Base-by-base conservation (phyloP, 768 basidiomycete species). In the Lactarius hatsudake region DNA sequence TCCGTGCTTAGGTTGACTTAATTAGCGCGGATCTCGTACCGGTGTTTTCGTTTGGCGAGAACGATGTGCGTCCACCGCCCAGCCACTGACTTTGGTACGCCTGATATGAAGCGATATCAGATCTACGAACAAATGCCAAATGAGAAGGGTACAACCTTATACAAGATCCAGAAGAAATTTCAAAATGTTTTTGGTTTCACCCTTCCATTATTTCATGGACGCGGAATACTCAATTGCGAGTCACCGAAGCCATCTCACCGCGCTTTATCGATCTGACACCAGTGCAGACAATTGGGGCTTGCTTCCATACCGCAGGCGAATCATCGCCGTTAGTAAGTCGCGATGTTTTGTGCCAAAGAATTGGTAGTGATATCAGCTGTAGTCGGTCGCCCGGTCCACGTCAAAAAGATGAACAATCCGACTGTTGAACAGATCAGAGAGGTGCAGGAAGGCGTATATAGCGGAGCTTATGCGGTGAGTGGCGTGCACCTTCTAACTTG, bases 71-170 rank as follows among this genome's bases (percentile, higher is more conserved):
- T 82, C 10, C 51, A 36, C 5, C 18, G 34, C 34, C 23, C 23
- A 26, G 51, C 34, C 60, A 8, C 18, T 65, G 34, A 61, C 69
- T 68, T 60, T 59, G 13, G 30, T 20, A 23, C 38, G 26, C 2
- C 36, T 48, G 12, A 30, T 13, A 26, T 40, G 4, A 26, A 42
- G n/a, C 28, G 23, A 28, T 9, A 45, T 7, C 73, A 98, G 95
- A 97, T 99, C 61, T 99, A 93, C 73, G 84, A 96, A 69, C 96
- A 99, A 80, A 91, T 98, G 88, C 90, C 94, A 2, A 99, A 98
- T 74, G 88, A 94, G 73, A 90, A 88, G 72, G 96, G 96, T 1
- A 97, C 96, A 2, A 88, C 89, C 20, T 77, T 97, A 30, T 93
- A 94, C 77, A 84, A 81, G 13, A 73, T 97, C 7, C 96, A 99